Conservation (phyloP, 768 basidiomycete genomes). For the Melanogaster broomeanus region DNA sequence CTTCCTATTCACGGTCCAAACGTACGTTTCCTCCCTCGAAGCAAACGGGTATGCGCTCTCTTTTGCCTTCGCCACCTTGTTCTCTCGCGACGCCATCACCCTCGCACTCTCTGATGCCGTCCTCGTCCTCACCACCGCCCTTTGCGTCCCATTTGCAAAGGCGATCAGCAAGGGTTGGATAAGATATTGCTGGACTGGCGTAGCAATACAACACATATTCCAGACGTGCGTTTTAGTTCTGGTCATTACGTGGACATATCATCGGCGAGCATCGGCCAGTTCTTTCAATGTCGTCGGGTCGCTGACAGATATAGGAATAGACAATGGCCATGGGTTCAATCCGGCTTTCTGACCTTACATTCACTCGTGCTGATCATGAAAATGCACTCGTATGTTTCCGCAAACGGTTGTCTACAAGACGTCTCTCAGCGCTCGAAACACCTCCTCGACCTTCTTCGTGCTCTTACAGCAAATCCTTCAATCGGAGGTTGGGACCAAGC, state of each 20-base stretch:
- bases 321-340: slow-evolving; percentile 98
- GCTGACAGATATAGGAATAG: slow-evolving; percentile 37
- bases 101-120: slow-evolving; percentile 84
- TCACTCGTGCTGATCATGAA: slow-evolving; percentile 93
- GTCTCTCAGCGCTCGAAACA: slow-evolving; percentile 47
- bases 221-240: slow-evolving; percentile 74
- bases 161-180: slow-evolving; percentile 80
- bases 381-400: slow-evolving; percentile 91
- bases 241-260: slow-evolving; percentile 89
- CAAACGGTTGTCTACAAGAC: slow-evolving; percentile 80
- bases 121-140: slow-evolving; percentile 71
- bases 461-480: slow-evolving; percentile 39
- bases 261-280: slow-evolving; percentile 49
- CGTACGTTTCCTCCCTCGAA: slow-evolving; percentile 77
- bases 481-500: slow-evolving; percentile 73
- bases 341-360: slow-evolving; percentile 86
- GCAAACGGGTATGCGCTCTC: slow-evolving; percentile 77
- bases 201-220: slow-evolving; percentile 76
- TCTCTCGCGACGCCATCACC: slow-evolving; percentile 81
- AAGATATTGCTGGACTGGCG: slow-evolving; percentile 73
- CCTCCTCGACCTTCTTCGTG: slow-evolving; percentile 46
- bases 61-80: slow-evolving; percentile 79
- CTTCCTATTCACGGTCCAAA: slow-evolving; percentile 77
- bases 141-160: slow-evolving; percentile 85
- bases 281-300: not conserved